phyloP scores from a whole-genome alignment of 345 rosid genomes.

The Ceriops decandra region DNA sequence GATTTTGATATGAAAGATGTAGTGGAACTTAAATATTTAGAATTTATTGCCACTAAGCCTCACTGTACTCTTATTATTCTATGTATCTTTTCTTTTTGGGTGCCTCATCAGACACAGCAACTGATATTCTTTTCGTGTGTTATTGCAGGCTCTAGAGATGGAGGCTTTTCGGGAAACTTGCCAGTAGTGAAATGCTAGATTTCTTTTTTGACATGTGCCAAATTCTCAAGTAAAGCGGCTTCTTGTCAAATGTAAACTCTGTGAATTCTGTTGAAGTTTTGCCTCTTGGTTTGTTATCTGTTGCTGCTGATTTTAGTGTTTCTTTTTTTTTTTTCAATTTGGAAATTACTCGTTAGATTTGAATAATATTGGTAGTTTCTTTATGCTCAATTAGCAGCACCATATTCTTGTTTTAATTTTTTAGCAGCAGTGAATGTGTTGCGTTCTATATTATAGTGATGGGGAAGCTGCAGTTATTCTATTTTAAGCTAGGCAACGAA shows the following conservation, averaged over 20 bases:
- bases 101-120: not conserved
- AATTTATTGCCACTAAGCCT: too few species aligned
- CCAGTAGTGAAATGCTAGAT: not conserved
- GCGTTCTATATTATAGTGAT: too few species aligned
- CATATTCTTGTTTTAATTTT: too few species aligned
- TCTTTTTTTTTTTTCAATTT: too few species aligned
- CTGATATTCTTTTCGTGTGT: not conserved
- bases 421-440: too few species aligned
- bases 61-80: too few species aligned
- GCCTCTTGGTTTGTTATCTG: not conserved
- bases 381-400: too few species aligned
- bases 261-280: not conserved
- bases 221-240: slow-evolving; percentile 5
- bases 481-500: too few species aligned
- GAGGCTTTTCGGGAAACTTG: not conserved
- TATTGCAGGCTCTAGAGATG: slow-evolving; percentile 1
- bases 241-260: not conserved
- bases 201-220: not conserved
- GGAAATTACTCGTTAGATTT: not conserved
- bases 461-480: too few species aligned
- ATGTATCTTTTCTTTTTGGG: not conserved
- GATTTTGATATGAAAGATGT: too few species aligned
- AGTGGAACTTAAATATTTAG: too few species aligned
- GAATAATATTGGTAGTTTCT: not conserved
- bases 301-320: not conserved